These are phyloP conservation scores for Suhomyces prunicola DNA, from an alignment of 805 yeast species.

Conservation along the genomic window DNA sequence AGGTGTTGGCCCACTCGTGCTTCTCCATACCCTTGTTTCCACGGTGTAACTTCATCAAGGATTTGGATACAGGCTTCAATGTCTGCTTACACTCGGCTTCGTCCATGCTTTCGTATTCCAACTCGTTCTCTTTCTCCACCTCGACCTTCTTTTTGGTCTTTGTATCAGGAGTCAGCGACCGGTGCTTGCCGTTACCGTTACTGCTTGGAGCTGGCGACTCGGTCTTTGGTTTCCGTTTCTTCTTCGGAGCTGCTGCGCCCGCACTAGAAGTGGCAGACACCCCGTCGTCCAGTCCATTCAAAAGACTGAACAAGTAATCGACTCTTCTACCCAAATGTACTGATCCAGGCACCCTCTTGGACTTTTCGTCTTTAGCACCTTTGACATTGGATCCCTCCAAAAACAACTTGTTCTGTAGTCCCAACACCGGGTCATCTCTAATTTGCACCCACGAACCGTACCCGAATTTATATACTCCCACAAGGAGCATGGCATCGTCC, in stretches of 20 bases:
- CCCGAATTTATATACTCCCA: slow-evolving; percentile 90
- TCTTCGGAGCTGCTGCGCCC: slow-evolving; percentile 13
- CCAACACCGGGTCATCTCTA: slow-evolving; percentile 91
- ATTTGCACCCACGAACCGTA: slow-evolving; percentile 94
- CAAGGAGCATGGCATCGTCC: slow-evolving; percentile 83
- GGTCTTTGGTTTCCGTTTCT: slow-evolving; percentile 15
- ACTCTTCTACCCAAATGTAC: slow-evolving; percentile 90
- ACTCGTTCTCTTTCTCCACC: slow-evolving; percentile 24
- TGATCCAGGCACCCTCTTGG: slow-evolving; percentile 81
- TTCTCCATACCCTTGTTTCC: slow-evolving; percentile 74
- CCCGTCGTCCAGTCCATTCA: slow-evolving; percentile 54
- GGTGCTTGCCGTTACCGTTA: slow-evolving; percentile 2
- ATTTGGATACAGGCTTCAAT: slow-evolving; percentile 64
- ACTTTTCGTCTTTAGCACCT: slow-evolving; percentile 19
- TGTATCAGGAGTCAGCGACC: slow-evolving; percentile 18
- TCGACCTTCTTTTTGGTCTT: slow-evolving; percentile 14
- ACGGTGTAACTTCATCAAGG: slow-evolving; percentile 61
- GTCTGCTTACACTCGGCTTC: slow-evolving; percentile 61
- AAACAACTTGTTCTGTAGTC: slow-evolving; percentile 79
- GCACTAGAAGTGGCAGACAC: neutral
- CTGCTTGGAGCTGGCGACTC: slow-evolving; percentile 14
- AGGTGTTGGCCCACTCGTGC: slow-evolving; percentile 70
- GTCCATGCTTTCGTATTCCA: slow-evolving; percentile 77
- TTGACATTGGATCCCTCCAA: slow-evolving; percentile 39
- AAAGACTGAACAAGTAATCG: slow-evolving; percentile 74